Evolutionary conservation across 345 rosid genomes (phyloP), one percentile per base, ranked within the genome.

Genomic region (Gossypium anomalum): DNA sequence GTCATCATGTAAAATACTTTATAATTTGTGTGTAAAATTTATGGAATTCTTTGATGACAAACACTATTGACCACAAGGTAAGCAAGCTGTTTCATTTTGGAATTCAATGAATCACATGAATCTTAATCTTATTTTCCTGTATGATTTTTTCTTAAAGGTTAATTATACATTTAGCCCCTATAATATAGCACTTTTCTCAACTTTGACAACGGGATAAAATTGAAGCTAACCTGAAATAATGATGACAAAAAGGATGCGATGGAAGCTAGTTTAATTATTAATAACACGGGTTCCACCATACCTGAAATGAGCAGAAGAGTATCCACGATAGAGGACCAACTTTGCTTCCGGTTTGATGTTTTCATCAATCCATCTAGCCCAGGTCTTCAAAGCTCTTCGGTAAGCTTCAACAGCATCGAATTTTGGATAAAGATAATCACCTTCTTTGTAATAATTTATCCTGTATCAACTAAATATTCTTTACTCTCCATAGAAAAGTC

Each of bases 301-400:
- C 98, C 97, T 91, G 85, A 93, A 95, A 86, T 95, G 98, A 58
- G 98, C 94, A 16, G 97, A 87, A 70, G 98, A 95, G 81, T 91
- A 95, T 80, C 99, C 99, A 17, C 99, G 94, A 75, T 91, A 95
- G 68, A 95, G 83, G 58, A 95, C 92, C 72, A 91, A 78, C 81
- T 91, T 90, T 72, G 84, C 90, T 73, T 55, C 34, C 12, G 89
- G 89, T 60, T 91, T 78, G 19, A 90, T 56, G 60, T 89, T 89
- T 23, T 77, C 2, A 77, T 89, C 87, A 58, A 93, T 84, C 99
- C 98, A 95, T 71, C 87, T 88, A 16, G 85, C 98, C 97, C 98
- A 95, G 19, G 99, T 91, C 82, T 70, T 89, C 72, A 95, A 63
- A 74, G 99, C 83, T 79, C 92, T 87, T 83, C 89, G 84, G 78